Evolutionary conservation across 2,329 filamentous ascomycete species (phyloP), one percentile per base, ranked within the genome.

Genomic region (Fusarium denticulatum): DNA sequence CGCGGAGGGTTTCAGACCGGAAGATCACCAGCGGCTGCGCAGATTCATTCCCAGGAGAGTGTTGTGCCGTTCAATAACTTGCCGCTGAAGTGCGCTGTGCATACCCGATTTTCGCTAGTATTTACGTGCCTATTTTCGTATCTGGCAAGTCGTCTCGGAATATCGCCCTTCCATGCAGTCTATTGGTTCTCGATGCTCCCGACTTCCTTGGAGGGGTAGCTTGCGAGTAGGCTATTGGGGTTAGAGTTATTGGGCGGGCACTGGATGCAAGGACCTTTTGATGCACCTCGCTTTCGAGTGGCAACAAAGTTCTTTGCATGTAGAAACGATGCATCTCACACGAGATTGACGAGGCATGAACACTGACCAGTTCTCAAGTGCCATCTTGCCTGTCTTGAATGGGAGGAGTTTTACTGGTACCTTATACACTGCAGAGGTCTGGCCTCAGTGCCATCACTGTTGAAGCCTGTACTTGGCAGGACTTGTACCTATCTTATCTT

Each of bases 341-440:
- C 18, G 49, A 36, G 18, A 22, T 12, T 22, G 9, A 12, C 6
- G 18, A 20, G n/a, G n/a, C 7, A 9, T 5, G 32, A 36, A 9
- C 6, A 16, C 15, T 5, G 3, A 2, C 5, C 16, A 22, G 16
- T 7, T 24, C n/a, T 26, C 18, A 6, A 15, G 18, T 15, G 16
- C 26, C 15, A 15, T 2, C 13, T 14, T 15, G 26, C 5, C 18
- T 11, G 5, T 32, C 14, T 46, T 15, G 7, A 32, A 18, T 6
- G 10, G 5, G 11, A n/a, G 6, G 46, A 5, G 14, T 9, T 11
- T 7, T 11, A 15, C 30, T 36, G 6, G 8, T 6, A 12, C 1
- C 12, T 20, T 24, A 6, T 26, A 7, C 16, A 15, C 6, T 20
- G 13, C 4, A 15, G 20, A 7, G 9, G 9, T 7, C 30, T 34